A percentile compares a stretch with the other conserved stretches of the same genome.
Evolutionary conservation across 306 rosid genomes (phyloP).

Genomic region (Quercus berberidifolia): DNA sequence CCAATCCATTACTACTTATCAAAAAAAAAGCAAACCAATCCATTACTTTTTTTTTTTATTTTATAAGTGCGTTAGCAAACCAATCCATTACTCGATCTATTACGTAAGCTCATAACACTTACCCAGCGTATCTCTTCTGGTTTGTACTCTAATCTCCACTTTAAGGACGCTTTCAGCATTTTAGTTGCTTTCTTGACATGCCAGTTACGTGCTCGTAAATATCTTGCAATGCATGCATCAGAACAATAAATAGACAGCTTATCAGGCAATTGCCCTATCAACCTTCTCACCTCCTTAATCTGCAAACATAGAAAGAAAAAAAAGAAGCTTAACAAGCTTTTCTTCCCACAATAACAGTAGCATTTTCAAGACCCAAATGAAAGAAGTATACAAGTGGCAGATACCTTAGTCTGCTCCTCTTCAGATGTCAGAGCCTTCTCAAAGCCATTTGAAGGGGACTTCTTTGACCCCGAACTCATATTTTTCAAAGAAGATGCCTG

Average conservation of each 20-base stretch:
- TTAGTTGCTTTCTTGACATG: conserved; percentile 83
- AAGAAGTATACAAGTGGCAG: background rate
- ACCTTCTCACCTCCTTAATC: conserved; percentile 73
- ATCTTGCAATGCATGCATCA: conserved; percentile 66
- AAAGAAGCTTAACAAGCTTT: background rate
- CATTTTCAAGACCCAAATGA: conserved; percentile 1
- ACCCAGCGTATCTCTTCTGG: conserved; percentile 97
- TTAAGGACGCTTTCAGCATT: conserved; percentile 75
- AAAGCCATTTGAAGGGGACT: conserved; percentile 44
- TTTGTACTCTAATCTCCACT: conserved; percentile 77
- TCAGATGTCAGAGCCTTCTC: conserved; percentile 37
- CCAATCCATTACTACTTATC: no score
- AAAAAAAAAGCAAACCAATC: no score
- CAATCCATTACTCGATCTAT: no score
- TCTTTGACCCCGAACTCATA: conserved; percentile 57
- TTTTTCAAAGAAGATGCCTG: conserved; percentile 26
- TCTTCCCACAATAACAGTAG: conserved; percentile 10
- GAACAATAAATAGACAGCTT: conserved; percentile 69
- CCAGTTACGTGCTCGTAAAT: conserved; percentile 83
- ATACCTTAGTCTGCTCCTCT: conserved; percentile 76
- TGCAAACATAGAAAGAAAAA: conserved; percentile 28
- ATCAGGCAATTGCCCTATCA: conserved; percentile 61
- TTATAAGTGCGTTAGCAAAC: no score
- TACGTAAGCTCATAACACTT: background rate
- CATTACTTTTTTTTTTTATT: no score